phyloP scores from a whole-genome alignment of 192 early-diverging fungal species.

The Coemansia sp. region DNA sequence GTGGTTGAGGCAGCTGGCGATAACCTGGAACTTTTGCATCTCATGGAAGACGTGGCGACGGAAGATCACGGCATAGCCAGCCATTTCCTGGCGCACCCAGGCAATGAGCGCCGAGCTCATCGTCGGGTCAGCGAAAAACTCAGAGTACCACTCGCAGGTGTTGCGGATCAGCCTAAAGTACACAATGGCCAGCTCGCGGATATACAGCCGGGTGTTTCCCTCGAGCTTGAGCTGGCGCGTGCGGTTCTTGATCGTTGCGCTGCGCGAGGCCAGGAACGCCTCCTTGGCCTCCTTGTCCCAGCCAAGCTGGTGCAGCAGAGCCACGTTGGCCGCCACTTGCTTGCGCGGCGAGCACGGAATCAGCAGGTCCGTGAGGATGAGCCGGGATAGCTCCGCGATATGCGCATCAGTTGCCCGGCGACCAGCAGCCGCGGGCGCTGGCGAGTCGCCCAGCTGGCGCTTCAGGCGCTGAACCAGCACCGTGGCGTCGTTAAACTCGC shows the following conservation, averaged over 20 bases:
- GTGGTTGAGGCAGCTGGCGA: conserved; percentile 81
- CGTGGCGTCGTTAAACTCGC: conserved; percentile 89
- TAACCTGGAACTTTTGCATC: conserved; percentile 75
- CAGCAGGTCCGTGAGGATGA: conserved; percentile 72
- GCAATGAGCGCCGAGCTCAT: conserved; percentile 94
- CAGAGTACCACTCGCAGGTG: conserved; percentile 96
- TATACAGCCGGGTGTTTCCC: conserved; percentile 85
- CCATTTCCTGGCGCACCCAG: conserved; percentile 89
- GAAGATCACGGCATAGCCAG: conserved; percentile 81
- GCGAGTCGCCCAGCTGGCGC: conserved; percentile 12
- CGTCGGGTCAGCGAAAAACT: conserved; percentile 82
- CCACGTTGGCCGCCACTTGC: conserved; percentile 80
- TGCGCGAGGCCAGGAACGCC: conserved; percentile 82
- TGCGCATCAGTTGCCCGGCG: conserved; percentile 32
- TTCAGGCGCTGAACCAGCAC: conserved; percentile 40
- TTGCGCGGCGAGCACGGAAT: conserved; percentile 80
- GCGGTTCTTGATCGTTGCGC: conserved; percentile 70
- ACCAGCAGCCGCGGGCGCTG: conserved; percentile 32
- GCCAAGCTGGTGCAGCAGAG: conserved; percentile 74
- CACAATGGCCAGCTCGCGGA: conserved; percentile 83
- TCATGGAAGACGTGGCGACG: conserved; percentile 89
- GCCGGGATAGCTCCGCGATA: conserved; percentile 53
- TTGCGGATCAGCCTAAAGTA: conserved; percentile 92
- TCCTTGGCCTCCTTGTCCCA: conserved; percentile 73
- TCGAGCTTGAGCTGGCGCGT: conserved; percentile 80